Base-by-base conservation (phyloP, 768 basidiomycete genomes). In the Ramaria sp. region DNA sequence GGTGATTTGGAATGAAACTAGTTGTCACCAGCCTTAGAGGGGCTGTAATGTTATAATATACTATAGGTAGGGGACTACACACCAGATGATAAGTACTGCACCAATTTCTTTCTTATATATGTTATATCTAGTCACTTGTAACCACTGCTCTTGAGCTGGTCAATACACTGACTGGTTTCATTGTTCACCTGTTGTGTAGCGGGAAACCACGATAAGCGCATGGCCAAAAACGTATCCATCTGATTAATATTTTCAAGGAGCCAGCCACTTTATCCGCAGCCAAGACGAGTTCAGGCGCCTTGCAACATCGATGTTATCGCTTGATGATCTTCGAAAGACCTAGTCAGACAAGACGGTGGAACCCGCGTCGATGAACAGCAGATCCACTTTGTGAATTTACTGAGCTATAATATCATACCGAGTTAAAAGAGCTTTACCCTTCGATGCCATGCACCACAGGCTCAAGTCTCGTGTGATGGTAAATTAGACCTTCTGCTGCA, bases 141-240 rank as follows among this genome's bases (percentile, higher is more conserved):
- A n/a, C n/a, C n/a, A n/a, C n/a, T n/a, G n/a, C n/a, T n/a, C n/a
- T n/a, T n/a, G n/a, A n/a, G n/a, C n/a, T n/a, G n/a, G n/a, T n/a
- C n/a, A n/a, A n/a, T n/a, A n/a, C n/a, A n/a, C n/a, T n/a, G n/a
- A n/a, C n/a, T n/a, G n/a, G n/a, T n/a, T n/a, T n/a, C n/a, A n/a
- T n/a, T n/a, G n/a, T n/a, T n/a, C n/a, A n/a, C n/a, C n/a, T n/a
- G 32, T 1, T 42, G 65, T 34, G 13, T 1, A 9, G 32, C 8
- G 32, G 32, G 30, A 32, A 44, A 80, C 79, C 71, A 81, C 79
- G 39, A 81, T 69, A 63, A 79, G 80, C 42, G 82, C 73, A 18
- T 74, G 78, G 0, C 70, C 78, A 62, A 78, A 82, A 1, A 79
- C 75, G 54, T 77, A 82, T n/a, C 81, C 77, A 58, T 82, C 81